phyloP scores from a whole-genome alignment of 2,329 filamentous ascomycete species.

The Fusarium chaquense region DNA sequence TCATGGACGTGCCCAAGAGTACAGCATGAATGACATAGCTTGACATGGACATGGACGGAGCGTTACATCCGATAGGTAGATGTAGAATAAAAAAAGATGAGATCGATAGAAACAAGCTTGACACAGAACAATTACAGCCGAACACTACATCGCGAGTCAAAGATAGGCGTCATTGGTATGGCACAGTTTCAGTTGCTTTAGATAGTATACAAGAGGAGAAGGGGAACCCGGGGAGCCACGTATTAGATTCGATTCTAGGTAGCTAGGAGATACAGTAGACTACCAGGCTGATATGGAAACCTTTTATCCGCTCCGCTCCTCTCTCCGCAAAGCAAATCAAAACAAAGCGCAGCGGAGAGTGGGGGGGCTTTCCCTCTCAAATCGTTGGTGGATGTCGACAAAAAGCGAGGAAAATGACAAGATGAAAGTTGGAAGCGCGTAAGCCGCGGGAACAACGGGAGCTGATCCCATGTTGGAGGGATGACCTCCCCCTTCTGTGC shows the following conservation, averaged over 20 bases:
- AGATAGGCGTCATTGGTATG: conserved; percentile 3
- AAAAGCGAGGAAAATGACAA: not conserved
- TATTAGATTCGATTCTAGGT: not conserved
- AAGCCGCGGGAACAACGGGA: conserved; percentile 30
- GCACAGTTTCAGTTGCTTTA: not conserved
- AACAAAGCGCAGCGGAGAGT: conserved; percentile 12
- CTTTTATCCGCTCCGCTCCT: conserved; percentile 23
- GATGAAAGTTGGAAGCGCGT: conserved; percentile 37
- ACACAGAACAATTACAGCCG: conserved; percentile 14
- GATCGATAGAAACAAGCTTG: conserved; percentile 14
- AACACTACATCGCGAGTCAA: conserved; percentile 13
- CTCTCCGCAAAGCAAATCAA: conserved; percentile 3
- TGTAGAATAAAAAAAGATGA: conserved; percentile 8
- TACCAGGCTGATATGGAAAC: conserved; percentile 21
- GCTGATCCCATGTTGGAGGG: conserved; percentile 25
- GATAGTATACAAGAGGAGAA: conserved; percentile 13
- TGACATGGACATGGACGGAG: conserved; percentile 7
- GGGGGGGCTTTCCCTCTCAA: conserved; percentile 6
- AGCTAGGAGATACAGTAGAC: not conserved
- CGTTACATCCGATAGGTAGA: conserved; percentile 25
- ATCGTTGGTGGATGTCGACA: conserved; percentile 4
- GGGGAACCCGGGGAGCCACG: conserved; percentile 2
- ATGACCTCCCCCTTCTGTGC: not conserved
- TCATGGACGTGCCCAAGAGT: conserved; percentile 14
- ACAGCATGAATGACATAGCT: conserved; percentile 21